Percentiles rank a stretch among this genome's conserved stretches.
Evolutionary conservation across 2,329 filamentous ascomycete genomes (phyloP).

Genomic region (Claviceps humidiphila): DNA sequence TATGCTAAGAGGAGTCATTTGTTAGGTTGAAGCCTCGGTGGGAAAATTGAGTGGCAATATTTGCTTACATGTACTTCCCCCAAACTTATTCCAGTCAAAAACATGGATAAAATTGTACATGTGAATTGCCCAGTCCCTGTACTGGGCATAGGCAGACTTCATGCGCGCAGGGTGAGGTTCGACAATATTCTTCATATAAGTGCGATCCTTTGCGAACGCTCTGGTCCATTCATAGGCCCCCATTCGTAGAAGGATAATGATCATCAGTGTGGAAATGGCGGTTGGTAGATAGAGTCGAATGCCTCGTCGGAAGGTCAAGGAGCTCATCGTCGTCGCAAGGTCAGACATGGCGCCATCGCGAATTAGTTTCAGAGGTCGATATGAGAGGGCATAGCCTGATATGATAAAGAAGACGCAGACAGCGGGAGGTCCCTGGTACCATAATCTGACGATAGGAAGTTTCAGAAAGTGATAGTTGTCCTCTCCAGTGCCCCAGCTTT

Average conservation of each 20-base stretch:
- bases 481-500: conserved; percentile 33
- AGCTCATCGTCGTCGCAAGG: conserved; percentile 32
- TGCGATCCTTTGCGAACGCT: conserved; percentile 28
- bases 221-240: conserved; percentile 36
- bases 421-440: conserved; percentile 42
- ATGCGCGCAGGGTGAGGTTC: conserved; percentile 32
- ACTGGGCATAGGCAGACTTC: conserved; percentile 24
- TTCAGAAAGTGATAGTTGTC: conserved; percentile 34
- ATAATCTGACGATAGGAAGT: conserved; percentile 39
- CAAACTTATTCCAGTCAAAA: conserved; percentile 36
- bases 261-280: conserved; percentile 34
- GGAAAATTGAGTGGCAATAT: not conserved
- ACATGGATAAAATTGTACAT: conserved; percentile 38
- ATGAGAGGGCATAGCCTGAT: conserved; percentile 46
- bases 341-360: conserved; percentile 24
- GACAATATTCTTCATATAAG: conserved; percentile 33
- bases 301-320: conserved; percentile 36
- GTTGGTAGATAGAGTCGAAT: conserved; percentile 40
- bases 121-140: conserved; percentile 31
- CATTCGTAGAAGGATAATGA: conserved; percentile 29
- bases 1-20: conserved; percentile 20
- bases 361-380: conserved; percentile 35
- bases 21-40: conserved; percentile 10
- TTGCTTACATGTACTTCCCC: conserved; percentile 29
- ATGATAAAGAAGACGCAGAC: conserved; percentile 51